These are phyloP conservation scores for Beta lomatogona DNA, from an alignment of 179 eudicot species.

Conservation along the genomic window DNA sequence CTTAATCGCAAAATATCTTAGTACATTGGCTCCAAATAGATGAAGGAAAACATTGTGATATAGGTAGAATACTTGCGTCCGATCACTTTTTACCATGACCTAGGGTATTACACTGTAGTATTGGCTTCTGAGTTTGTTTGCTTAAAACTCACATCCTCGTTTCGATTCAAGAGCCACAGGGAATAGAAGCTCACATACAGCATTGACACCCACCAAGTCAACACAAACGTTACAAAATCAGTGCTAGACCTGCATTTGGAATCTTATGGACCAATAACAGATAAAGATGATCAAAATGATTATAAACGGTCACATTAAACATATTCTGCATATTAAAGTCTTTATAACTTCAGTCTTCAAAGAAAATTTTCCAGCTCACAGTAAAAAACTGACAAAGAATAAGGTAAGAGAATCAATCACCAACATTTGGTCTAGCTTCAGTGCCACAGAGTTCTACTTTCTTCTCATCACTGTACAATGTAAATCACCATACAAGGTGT, in stretches of 20 bases:
- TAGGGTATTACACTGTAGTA: not conserved
- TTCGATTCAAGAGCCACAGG: not conserved
- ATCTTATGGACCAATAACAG: not conserved
- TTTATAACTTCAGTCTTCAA: not conserved
- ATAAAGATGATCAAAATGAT: not conserved
- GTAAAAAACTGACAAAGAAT: slow-evolving; percentile 6
- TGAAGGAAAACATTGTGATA: not conserved
- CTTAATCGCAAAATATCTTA: not conserved
- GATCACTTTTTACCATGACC: not conserved
- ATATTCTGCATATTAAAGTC: not conserved
- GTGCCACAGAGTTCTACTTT: slow-evolving; percentile 38
- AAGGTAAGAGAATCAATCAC: slow-evolving; percentile 32
- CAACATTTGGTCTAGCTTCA: slow-evolving; percentile 49
- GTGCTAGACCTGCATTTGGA: not conserved
- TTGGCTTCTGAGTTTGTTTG: not conserved
- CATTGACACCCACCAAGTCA: not conserved
- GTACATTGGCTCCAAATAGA: not conserved
- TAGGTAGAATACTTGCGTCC: not conserved
- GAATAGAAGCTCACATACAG: not conserved
- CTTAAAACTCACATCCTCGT: not conserved
- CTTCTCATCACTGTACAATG: slow-evolving; percentile 48
- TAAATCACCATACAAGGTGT: slow-evolving; percentile 28
- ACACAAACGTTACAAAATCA: not conserved
- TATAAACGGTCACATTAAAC: not conserved
- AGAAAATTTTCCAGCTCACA: not conserved